A percentile compares a stretch with the other conserved stretches of the same genome.
These are phyloP conservation scores for Lophiostoma macrostomum DNA, from an alignment of 495 filamentous ascomycete genomes.

Conservation along the genomic window DNA sequence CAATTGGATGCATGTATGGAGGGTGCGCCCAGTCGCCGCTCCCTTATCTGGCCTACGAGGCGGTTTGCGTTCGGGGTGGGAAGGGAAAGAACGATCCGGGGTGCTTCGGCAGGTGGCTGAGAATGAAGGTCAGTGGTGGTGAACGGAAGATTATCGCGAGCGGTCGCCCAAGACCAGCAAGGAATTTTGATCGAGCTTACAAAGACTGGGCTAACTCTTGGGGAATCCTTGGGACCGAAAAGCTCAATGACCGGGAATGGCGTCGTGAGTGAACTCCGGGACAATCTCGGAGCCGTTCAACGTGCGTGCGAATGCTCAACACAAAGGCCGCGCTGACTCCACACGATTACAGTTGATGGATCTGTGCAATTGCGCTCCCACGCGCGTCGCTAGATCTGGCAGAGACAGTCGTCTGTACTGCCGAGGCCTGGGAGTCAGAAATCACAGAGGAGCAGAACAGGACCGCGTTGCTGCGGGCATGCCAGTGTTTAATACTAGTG, in stretches of 20 bases:
- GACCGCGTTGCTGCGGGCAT: slow-evolving; percentile 2
- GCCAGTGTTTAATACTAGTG: slow-evolving; percentile 16
- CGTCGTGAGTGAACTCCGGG: not conserved
- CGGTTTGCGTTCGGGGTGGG: not conserved
- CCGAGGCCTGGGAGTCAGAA: not conserved
- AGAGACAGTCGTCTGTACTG: not conserved
- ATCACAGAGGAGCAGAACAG: not conserved
- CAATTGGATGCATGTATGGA: slow-evolving; percentile 46
- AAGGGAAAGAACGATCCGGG: slow-evolving; percentile 1
- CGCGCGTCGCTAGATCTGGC: not conserved
- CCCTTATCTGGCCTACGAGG: slow-evolving; percentile 31
- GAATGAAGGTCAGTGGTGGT: not conserved
- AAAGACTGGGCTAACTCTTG: not conserved
- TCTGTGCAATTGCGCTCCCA: slow-evolving; percentile 22
- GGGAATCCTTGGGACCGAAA: slow-evolving; percentile 9
- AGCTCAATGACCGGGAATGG: slow-evolving; percentile 1
- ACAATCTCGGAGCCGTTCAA: slow-evolving; percentile 11
- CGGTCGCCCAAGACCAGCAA: not conserved
- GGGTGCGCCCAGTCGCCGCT: slow-evolving; percentile 56
- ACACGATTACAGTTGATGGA: too few species aligned
- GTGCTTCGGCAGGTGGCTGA: not conserved
- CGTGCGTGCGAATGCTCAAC: too few species aligned
- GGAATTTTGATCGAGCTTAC: slow-evolving; percentile 13
- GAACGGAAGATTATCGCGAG: not conserved
- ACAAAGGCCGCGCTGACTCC: too few species aligned